A percentile compares a stretch with the other conserved stretches of the same genome.
phyloP scores from a whole-genome alignment of 495 filamentous ascomycete genomes.

The Neurospora sp. region DNA sequence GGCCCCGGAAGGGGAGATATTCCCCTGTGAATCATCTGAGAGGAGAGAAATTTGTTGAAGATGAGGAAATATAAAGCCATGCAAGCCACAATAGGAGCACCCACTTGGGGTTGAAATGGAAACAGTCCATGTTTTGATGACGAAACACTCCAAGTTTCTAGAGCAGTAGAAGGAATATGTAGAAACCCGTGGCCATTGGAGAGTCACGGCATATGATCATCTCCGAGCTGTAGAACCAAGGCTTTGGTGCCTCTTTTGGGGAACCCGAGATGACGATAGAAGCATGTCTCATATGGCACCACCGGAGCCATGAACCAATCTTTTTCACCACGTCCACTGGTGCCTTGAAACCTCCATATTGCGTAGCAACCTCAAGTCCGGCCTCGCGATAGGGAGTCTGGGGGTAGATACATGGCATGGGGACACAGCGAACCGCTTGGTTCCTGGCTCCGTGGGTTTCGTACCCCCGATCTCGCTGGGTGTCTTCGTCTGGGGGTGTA shows the following conservation, averaged over 20 bases:
- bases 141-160: background rate
- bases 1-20: constrained; percentile 9
- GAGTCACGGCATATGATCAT: background rate
- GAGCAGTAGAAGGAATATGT: background rate
- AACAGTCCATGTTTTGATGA: background rate
- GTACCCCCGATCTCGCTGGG: background rate
- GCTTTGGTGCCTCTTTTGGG: background rate
- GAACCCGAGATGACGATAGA: background rate
- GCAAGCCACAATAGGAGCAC: background rate
- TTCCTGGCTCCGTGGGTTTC: background rate
- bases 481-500: background rate
- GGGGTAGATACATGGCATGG: background rate
- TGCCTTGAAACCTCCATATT: background rate
- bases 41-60: constrained; percentile 3
- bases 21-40: constrained; percentile 4
- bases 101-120: background rate
- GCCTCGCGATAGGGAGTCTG: background rate
- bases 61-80: background rate
- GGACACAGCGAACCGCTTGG: background rate
- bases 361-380: background rate
- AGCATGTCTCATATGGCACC: background rate
- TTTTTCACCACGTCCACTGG: background rate
- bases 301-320: background rate
- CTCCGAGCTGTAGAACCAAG: background rate
- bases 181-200: background rate